A percentile compares a stretch with the other conserved stretches of the same genome.
Evolutionary conservation across 768 basidiomycete genomes (phyloP).

Genomic region (Cyclocybe aegerita): DNA sequence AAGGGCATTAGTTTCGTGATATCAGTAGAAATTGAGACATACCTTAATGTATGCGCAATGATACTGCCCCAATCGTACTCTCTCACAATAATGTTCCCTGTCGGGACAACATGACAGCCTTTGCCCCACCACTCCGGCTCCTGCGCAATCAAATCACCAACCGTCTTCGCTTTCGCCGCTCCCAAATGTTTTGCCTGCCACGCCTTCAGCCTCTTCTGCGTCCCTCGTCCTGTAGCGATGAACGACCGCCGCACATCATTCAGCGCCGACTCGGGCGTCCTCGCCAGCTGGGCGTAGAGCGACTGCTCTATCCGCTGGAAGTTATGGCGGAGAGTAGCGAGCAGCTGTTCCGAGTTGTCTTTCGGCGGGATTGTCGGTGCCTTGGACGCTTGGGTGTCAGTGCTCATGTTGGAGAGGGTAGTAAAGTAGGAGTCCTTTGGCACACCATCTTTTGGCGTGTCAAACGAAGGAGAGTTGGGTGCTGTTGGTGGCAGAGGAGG

Average conservation of each 20-base stretch:
- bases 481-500: constrained; percentile 20
- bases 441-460: not conserved
- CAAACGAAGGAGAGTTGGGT: constrained; percentile 9
- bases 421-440: constrained; percentile 9
- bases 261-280: constrained; percentile 42
- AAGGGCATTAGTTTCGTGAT: constrained; percentile 5
- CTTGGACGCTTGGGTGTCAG: constrained; percentile 11
- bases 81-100: constrained; percentile 60
- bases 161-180: constrained; percentile 16
- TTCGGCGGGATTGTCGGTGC: constrained; percentile 19
- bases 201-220: constrained; percentile 51
- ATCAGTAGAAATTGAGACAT: constrained; percentile 11
- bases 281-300: constrained; percentile 53
- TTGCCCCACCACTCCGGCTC: constrained; percentile 69
- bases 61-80: constrained; percentile 80
- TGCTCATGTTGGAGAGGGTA: constrained; percentile 7
- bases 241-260: constrained; percentile 68
- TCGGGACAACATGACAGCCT: constrained; percentile 64
- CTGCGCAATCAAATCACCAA: constrained; percentile 27
- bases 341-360: constrained; percentile 35
- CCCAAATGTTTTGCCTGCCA: constrained; percentile 68
- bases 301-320: constrained; percentile 61
- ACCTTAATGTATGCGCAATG: constrained; percentile 77
- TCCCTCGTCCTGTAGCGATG: constrained; percentile 47
- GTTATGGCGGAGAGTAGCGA: constrained; percentile 50